A percentile compares a stretch with the other conserved stretches of the same genome.
Conservation (phyloP, 768 basidiomycete species). For the Astraeus odoratus region DNA sequence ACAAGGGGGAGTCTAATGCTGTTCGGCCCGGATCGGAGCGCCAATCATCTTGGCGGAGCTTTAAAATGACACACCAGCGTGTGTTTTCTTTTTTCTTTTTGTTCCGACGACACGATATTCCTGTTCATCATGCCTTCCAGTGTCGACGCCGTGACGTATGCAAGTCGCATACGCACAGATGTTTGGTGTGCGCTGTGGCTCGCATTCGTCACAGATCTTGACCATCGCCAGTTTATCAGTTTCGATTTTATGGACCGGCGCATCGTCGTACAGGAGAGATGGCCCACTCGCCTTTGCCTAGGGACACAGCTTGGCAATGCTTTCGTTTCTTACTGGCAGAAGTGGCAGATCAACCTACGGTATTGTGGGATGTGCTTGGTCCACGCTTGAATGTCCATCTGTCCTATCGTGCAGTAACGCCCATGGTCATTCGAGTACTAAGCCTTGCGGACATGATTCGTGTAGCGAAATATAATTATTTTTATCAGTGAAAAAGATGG, state of each 20-base stretch:
- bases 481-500: too few species aligned
- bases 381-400: slow-evolving; percentile 73
- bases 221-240: too few species aligned
- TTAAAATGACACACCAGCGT: background rate
- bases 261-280: too few species aligned
- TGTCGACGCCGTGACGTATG: background rate
- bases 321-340: slow-evolving; percentile 73
- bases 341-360: slow-evolving; percentile 57
- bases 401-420: slow-evolving; percentile 22
- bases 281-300: slow-evolving; percentile 66
- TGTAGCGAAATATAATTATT: background rate
- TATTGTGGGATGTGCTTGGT: slow-evolving; percentile 44
- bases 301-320: slow-evolving; percentile 64
- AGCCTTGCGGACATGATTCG: slow-evolving; percentile 43
- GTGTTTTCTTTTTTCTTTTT: background rate
- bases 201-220: too few species aligned
- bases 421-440: slow-evolving; percentile 76
- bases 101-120: too few species aligned
- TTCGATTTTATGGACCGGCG: too few species aligned
- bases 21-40: slow-evolving; percentile 15
- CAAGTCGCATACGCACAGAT: background rate
- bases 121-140: too few species aligned
- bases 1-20: slow-evolving; percentile 6
- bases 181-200: too few species aligned
- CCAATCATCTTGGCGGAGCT: slow-evolving; percentile 20